Evolutionary conservation across 805 yeast species (phyloP).

Genomic region (Tetrapisispora fleetii): DNA sequence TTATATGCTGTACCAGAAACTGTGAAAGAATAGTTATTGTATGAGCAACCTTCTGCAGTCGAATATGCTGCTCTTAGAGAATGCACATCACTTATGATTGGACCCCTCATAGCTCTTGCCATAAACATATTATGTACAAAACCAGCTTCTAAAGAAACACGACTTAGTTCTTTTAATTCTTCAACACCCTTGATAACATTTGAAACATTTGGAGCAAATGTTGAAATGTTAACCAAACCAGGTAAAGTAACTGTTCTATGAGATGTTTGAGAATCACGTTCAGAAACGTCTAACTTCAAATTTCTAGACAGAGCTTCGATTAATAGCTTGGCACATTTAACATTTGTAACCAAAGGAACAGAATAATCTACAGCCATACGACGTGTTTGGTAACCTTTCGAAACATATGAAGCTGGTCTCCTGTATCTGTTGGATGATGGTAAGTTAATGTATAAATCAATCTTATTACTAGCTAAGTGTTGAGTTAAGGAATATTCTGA

Average conservation of each 20-base stretch:
- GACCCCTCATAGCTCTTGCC: constrained; percentile 57
- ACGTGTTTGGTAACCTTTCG: constrained; percentile 95
- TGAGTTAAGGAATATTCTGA: constrained; percentile 92
- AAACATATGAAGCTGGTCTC: constrained; percentile 96
- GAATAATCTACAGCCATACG: constrained; percentile 99
- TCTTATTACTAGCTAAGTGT: constrained; percentile 92
- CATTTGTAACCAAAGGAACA: constrained; percentile 94
- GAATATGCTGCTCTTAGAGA: constrained; percentile 53
- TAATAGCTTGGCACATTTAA: constrained; percentile 90
- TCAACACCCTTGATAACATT: constrained; percentile 34
- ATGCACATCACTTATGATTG: constrained; percentile 52
- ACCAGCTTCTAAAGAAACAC: constrained; percentile 70
- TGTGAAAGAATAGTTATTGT: constrained; percentile 73
- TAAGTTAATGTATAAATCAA: constrained; percentile 90
- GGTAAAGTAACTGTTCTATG: constrained; percentile 76
- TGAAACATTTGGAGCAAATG: constrained; percentile 64
- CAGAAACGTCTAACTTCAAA: constrained; percentile 52
- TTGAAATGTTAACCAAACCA: constrained; percentile 74
- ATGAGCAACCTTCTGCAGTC: constrained; percentile 46
- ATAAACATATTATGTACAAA: constrained; percentile 76
- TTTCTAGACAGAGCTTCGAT: constrained; percentile 86
- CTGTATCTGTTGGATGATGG: constrained; percentile 96
- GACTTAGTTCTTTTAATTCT: constrained; percentile 59
- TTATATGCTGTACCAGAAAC: constrained; percentile 75
- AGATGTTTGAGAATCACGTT: constrained; percentile 83